Conservation (phyloP, 192 early-diverging fungal species). For the Lobulomyces angularis region DNA sequence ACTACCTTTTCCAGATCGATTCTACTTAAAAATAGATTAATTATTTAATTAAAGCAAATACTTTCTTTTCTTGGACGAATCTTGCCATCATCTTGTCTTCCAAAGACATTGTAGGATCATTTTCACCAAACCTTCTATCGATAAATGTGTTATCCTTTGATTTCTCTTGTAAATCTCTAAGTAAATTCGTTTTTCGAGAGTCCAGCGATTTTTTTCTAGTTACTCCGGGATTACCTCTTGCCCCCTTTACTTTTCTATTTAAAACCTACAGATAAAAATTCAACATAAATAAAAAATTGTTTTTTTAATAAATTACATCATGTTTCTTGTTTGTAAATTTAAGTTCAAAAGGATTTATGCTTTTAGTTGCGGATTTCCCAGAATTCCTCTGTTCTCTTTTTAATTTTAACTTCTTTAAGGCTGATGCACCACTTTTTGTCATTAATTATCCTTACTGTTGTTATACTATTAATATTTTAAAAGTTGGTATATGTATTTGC, state of each 20-base stretch:
- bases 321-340: constrained; percentile 71
- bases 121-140: constrained; percentile 92
- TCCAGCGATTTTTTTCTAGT: constrained; percentile 75
- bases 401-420: no score
- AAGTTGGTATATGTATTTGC: no score
- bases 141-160: constrained; percentile 63
- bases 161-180: constrained; percentile 59
- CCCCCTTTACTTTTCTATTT: constrained; percentile 60
- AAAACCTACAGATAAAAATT: no score
- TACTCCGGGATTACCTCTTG: constrained; percentile 63
- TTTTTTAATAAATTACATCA: constrained; percentile 66
- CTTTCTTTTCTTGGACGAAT: constrained; percentile 77
- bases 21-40: constrained; percentile 10
- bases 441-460: no score
- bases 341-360: constrained; percentile 93
- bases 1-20: constrained; percentile 20
- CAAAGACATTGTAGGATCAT: constrained; percentile 66
- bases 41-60: constrained; percentile 5
- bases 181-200: constrained; percentile 72
- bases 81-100: constrained; percentile 95
- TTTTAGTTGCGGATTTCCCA: no score
- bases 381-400: no score
- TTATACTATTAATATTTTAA: no score
- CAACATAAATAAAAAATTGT: no score
- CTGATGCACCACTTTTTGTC: no score